These are phyloP conservation scores for Eudorina sp. DNA, from an alignment of 139 green algal species.

Conservation along the genomic window DNA sequence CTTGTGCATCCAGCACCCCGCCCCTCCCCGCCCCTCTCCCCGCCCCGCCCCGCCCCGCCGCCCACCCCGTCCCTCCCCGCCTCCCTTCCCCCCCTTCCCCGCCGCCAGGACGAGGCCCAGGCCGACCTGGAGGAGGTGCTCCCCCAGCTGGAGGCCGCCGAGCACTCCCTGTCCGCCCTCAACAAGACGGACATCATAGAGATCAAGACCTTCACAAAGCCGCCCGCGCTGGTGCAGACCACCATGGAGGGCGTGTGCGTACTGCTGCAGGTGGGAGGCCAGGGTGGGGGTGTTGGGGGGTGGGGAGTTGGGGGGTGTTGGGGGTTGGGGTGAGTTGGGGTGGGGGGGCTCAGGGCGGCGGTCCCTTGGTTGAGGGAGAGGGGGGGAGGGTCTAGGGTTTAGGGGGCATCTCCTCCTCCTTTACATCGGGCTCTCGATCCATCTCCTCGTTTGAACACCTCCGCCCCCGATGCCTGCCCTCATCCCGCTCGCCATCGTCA, in stretches of 20 bases:
- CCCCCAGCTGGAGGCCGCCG: constrained; percentile 82
- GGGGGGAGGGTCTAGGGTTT: too few species aligned
- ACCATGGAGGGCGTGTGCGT: constrained; percentile 86
- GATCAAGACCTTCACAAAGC: constrained; percentile 90
- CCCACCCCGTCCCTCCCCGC: not conserved
- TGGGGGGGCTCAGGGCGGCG: not conserved
- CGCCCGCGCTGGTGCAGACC: constrained; percentile 76
- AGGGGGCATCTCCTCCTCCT: too few species aligned
- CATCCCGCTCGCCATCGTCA: too few species aligned
- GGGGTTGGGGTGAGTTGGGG: not conserved
- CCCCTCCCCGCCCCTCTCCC: not conserved
- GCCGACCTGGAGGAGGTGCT: constrained; percentile 84
- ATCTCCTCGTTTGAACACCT: too few species aligned
- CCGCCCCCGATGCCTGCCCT: too few species aligned
- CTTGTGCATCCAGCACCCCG: too few species aligned
- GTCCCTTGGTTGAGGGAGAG: not conserved
- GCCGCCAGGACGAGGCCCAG: constrained; percentile 79
- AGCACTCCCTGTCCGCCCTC: constrained; percentile 81
- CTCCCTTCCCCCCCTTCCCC: not conserved
- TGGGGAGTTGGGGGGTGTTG: not conserved
- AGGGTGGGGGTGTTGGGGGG: not conserved
- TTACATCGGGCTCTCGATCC: too few species aligned
- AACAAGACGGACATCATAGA: constrained; percentile 90
- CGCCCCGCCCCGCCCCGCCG: too few species aligned
- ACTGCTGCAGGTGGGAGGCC: constrained; percentile 63